These are phyloP conservation scores for Waltergamsia citrina DNA, from an alignment of 2,329 filamentous ascomycete species.

Conservation along the genomic window DNA sequence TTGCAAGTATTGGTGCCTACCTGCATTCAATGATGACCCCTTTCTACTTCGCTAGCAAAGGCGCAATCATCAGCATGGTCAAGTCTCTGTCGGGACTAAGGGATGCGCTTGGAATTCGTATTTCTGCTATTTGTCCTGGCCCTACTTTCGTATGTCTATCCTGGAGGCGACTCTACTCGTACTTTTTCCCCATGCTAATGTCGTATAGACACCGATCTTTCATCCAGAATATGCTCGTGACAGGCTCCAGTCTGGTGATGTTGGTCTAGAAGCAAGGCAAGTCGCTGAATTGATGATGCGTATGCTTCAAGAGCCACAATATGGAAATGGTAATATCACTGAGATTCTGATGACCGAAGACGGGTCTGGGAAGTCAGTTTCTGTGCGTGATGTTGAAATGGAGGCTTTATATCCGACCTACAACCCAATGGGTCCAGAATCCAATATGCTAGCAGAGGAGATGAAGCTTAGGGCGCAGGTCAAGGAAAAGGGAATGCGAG, in stretches of 20 bases:
- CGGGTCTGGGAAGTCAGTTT: conserved; percentile 5
- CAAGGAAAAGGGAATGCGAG: conserved; percentile 1
- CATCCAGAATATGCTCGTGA: conserved; percentile 6
- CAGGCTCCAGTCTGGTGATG: conserved; percentile 5
- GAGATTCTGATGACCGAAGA: conserved; percentile 9
- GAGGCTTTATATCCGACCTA: conserved; percentile 2
- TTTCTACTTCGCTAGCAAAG: conserved; percentile 18
- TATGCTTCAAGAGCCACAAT: conserved; percentile 7
- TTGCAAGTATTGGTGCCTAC: conserved; percentile 17
- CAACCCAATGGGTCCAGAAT: background rate
- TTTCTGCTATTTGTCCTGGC: conserved; percentile 9
- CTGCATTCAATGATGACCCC: conserved; percentile 17
- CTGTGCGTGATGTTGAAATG: conserved; percentile 6
- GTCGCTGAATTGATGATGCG: conserved; percentile 6
- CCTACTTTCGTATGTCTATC: conserved; percentile 1
- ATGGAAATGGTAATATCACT: conserved; percentile 10
- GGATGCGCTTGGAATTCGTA: conserved; percentile 8
- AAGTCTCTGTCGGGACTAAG: conserved; percentile 7
- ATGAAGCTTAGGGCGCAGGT: conserved; percentile 1
- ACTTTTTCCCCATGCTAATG: background rate
- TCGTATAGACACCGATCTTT: conserved; percentile 6
- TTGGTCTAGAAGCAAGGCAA: conserved; percentile 4
- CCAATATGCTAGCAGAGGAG: conserved; percentile 1
- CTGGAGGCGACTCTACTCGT: background rate
- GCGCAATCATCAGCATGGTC: conserved; percentile 12